Evolutionary conservation across 352 stramenopile genomes (phyloP).

Genomic region (Stephanocyclus meneghinianus): DNA sequence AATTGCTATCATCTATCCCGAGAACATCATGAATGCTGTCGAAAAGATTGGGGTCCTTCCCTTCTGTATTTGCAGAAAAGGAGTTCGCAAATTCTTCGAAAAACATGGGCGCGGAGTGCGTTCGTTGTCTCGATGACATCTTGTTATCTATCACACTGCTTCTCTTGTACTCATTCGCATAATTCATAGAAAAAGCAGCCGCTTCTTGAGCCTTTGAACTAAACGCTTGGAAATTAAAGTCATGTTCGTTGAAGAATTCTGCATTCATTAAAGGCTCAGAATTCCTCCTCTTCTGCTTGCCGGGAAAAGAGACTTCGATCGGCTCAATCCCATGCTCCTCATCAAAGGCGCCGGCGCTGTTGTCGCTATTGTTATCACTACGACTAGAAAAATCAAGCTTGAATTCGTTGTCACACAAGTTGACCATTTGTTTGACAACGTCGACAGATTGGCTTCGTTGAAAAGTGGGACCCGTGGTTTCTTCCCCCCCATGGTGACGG

Average conservation of each 20-base stretch:
- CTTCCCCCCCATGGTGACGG: background rate
- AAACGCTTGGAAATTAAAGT: background rate
- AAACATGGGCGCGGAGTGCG: background rate
- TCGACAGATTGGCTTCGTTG: constrained; percentile 13
- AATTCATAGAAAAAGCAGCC: background rate
- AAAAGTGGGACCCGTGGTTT: background rate
- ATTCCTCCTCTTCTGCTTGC: constrained; percentile 8
- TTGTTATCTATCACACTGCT: background rate
- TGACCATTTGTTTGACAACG: constrained; percentile 1
- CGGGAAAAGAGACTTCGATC: background rate
- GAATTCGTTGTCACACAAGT: background rate
- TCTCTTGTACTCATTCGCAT: background rate
- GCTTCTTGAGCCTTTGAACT: background rate
- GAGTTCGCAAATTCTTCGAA: constrained; percentile 8
- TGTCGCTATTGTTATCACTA: background rate
- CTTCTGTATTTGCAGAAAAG: background rate
- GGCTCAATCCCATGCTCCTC: constrained; percentile 1
- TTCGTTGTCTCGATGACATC: background rate
- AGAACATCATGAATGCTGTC: constrained; percentile 3
- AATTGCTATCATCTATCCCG: background rate
- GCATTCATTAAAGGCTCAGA: constrained; percentile 6
- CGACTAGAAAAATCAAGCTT: background rate
- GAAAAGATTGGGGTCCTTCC: background rate
- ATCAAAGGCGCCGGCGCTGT: background rate
- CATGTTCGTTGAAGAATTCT: constrained; percentile 2